A percentile compares a stretch with the other conserved stretches of the same genome.
These are phyloP conservation scores for Cinnamomum chago DNA, from an alignment of 164 flowering plant genomes.

Conservation along the genomic window DNA sequence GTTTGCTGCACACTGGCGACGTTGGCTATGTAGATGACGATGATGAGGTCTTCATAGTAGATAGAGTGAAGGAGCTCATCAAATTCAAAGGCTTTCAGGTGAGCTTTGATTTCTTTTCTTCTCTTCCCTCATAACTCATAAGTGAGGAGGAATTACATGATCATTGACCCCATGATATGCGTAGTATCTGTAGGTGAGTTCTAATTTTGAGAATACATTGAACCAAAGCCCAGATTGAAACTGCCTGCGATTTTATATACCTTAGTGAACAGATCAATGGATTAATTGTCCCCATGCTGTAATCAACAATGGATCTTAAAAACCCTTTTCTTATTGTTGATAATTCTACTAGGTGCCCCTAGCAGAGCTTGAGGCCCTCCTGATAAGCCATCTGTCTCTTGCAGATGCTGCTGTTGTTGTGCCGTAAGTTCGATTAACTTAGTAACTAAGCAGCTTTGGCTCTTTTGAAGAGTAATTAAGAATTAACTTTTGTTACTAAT, in stretches of 20 bases:
- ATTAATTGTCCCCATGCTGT: no score
- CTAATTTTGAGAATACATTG: no score
- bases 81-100: slow-evolving; percentile 87
- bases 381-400: slow-evolving; percentile 56
- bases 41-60: slow-evolving; percentile 74
- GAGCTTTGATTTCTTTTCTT: not conserved
- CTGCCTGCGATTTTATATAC: no score
- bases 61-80: slow-evolving; percentile 78
- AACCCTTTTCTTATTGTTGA: no score
- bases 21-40: slow-evolving; percentile 78
- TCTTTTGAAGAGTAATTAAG: not conserved
- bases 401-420: slow-evolving; percentile 90
- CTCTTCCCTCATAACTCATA: no score
- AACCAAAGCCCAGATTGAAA: no score
- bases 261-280: no score
- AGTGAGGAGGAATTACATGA: not conserved
- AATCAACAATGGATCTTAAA: no score
- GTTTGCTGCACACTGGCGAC: slow-evolving; percentile 93
- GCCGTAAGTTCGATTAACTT: slow-evolving; percentile 47
- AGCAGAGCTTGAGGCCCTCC: slow-evolving; percentile 82
- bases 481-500: not conserved
- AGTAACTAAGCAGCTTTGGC: not conserved
- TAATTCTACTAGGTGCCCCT: slow-evolving; percentile 60
- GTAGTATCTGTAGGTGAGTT: not conserved
- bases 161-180: not conserved